These are phyloP conservation scores for Austroboletus novae-zelandiae DNA, from an alignment of 1,284 basidiomycete genomes.

Conservation along the genomic window DNA sequence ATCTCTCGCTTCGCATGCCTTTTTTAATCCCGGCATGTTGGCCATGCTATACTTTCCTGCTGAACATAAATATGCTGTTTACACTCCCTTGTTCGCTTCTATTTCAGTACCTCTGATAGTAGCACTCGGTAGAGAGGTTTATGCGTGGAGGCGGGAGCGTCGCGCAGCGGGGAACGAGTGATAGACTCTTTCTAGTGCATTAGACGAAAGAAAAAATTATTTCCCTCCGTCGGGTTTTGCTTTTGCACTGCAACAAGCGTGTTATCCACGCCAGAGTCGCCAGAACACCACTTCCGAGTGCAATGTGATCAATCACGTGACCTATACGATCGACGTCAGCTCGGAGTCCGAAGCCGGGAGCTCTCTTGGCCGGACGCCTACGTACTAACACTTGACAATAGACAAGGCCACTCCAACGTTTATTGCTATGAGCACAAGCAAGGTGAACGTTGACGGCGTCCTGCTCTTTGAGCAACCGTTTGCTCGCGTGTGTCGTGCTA, in stretches of 20 bases:
- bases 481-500: conserved; percentile 52
- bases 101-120: conserved; percentile 80
- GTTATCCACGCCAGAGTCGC: conserved; percentile 4
- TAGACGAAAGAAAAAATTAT: conserved; percentile 9
- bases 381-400: conserved; percentile 3
- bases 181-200: conserved; percentile 5
- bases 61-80: conserved; percentile 94
- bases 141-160: conserved; percentile 48
- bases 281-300: neutral
- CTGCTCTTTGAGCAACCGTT: conserved; percentile 88
- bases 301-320: conserved; percentile 25
- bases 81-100: conserved; percentile 89
- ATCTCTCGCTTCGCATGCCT: conserved; percentile 80
- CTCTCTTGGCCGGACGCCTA: too few relatives aligned
- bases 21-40: conserved; percentile 97
- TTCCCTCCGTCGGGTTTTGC: conserved; percentile 7
- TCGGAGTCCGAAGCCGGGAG: too few relatives aligned
- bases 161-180: conserved; percentile 21
- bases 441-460: conserved; percentile 72
- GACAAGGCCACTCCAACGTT: conserved; percentile 8
- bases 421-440: conserved; percentile 42
- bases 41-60: conserved; percentile 95
- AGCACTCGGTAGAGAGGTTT: conserved; percentile 67
- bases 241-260: conserved; percentile 16
- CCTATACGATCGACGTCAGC: conserved; percentile 20